phyloP scores from a whole-genome alignment of 2,329 filamentous ascomycete species.

The Chrysoporthe deuterocubensis region DNA sequence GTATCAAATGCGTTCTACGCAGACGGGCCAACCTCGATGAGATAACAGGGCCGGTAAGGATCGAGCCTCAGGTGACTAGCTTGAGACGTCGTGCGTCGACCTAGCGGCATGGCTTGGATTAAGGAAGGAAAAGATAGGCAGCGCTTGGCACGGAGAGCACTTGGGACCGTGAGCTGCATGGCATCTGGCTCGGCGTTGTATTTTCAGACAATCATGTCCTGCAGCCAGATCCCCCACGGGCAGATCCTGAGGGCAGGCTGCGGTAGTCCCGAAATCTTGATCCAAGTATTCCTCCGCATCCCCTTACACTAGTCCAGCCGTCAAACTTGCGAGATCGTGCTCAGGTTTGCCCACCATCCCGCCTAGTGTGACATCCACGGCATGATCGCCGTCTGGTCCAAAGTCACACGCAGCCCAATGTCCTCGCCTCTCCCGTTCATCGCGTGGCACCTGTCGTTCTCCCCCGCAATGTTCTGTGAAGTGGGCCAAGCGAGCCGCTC shows the following conservation, averaged over 20 bases:
- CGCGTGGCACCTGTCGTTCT: slow-evolving; percentile 7
- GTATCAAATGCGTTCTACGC: background rate
- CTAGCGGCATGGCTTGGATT: background rate
- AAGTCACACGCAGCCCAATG: slow-evolving; percentile 5
- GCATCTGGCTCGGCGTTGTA: too few species aligned
- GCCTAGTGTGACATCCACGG: slow-evolving; percentile 21
- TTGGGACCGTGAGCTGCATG: background rate
- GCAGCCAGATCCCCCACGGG: background rate
- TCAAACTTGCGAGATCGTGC: background rate
- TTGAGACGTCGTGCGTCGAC: background rate
- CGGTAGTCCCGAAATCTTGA: background rate
- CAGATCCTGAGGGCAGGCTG: background rate
- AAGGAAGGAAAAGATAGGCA: background rate
- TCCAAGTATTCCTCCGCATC: background rate
- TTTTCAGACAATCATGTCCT: background rate
- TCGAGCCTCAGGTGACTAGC: background rate
- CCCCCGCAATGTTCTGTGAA: slow-evolving; percentile 4
- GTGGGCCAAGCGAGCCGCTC: slow-evolving; percentile 5
- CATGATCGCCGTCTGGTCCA: slow-evolving; percentile 22
- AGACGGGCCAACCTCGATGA: background rate
- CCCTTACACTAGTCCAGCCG: too few species aligned
- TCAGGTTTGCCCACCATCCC: background rate
- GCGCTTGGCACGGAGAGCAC: background rate
- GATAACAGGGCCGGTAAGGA: background rate
- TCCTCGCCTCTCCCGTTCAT: slow-evolving; percentile 1